phyloP scores from a whole-genome alignment of 371 early-diverging fungal genomes.

The Dinochytrium kinnereticum region DNA sequence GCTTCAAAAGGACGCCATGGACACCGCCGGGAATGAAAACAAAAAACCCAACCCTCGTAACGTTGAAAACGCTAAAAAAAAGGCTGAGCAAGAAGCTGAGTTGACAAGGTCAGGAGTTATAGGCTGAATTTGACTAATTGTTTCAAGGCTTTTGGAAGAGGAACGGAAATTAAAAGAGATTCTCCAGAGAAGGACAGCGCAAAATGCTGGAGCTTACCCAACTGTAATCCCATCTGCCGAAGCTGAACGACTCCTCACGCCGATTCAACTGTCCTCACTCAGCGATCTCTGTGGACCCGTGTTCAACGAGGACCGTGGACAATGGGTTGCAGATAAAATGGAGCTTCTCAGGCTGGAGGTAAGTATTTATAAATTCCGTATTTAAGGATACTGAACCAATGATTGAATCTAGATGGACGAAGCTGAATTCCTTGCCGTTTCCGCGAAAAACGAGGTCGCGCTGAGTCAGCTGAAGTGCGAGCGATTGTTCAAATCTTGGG shows the following conservation, averaged over 20 bases:
- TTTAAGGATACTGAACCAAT: too few relatives aligned
- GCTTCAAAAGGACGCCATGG: background rate
- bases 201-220: background rate
- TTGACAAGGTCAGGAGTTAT: slow-evolving; percentile 31
- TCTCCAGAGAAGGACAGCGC: slow-evolving; percentile 22
- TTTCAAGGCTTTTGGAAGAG: slow-evolving; percentile 49
- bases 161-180: slow-evolving; percentile 52
- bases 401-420: slow-evolving; percentile 25
- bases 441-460: background rate
- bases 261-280: background rate
- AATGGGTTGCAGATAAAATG: slow-evolving; percentile 12
- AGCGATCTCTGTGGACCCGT: background rate
- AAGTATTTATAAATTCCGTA: background rate
- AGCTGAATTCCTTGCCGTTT: background rate
- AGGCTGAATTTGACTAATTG: background rate
- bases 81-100: slow-evolving; percentile 45
- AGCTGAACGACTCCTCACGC: background rate
- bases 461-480: slow-evolving; percentile 24
- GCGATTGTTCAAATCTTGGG: slow-evolving; percentile 12
- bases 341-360: slow-evolving; percentile 1
- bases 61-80: slow-evolving; percentile 48
- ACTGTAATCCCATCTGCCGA: background rate
- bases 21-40: slow-evolving; percentile 25
- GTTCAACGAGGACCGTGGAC: background rate
- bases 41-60: slow-evolving; percentile 64